These are phyloP conservation scores for Fonsecaea pedrosoi DNA, from an alignment of 2,329 filamentous ascomycete species.

Conservation along the genomic window DNA sequence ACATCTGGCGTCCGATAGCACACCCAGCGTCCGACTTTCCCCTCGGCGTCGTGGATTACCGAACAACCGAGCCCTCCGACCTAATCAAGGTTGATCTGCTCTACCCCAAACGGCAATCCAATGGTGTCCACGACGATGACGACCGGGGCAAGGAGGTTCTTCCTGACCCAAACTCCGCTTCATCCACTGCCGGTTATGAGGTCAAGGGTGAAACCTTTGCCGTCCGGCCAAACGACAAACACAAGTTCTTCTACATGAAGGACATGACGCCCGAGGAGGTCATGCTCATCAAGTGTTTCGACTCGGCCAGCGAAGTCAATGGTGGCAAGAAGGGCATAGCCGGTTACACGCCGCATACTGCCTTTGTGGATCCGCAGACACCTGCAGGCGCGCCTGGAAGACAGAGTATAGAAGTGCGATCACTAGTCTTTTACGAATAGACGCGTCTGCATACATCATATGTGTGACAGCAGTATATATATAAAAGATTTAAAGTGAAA, in stretches of 20 bases:
- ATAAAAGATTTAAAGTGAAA: slow-evolving; percentile 4
- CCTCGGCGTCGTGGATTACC: slow-evolving; percentile 71
- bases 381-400: slow-evolving; percentile 57
- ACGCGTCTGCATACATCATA: slow-evolving; percentile 41
- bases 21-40: slow-evolving; percentile 70
- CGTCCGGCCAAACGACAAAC: slow-evolving; percentile 63
- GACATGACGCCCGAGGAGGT: slow-evolving; percentile 68
- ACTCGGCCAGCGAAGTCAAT: slow-evolving; percentile 52
- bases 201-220: slow-evolving; percentile 68
- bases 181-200: slow-evolving; percentile 67
- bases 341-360: slow-evolving; percentile 59
- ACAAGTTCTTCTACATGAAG: slow-evolving; percentile 70
- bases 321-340: slow-evolving; percentile 53
- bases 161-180: slow-evolving; percentile 54
- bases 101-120: slow-evolving; percentile 64
- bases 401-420: slow-evolving; percentile 70
- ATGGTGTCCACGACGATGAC: slow-evolving; percentile 54
- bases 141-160: slow-evolving; percentile 65
- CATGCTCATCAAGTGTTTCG: slow-evolving; percentile 64
- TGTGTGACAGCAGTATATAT: background rate
- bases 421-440: slow-evolving; percentile 66
- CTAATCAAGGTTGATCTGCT: slow-evolving; percentile 68
- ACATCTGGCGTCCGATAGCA: slow-evolving; percentile 73
- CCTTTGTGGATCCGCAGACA: slow-evolving; percentile 63
- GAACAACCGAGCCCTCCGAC: slow-evolving; percentile 63